Percentiles rank a stretch among this genome's conserved stretches.
Evolutionary conservation across 2,329 filamentous ascomycete genomes (phyloP).

Genomic region (Aspergillus sp.): DNA sequence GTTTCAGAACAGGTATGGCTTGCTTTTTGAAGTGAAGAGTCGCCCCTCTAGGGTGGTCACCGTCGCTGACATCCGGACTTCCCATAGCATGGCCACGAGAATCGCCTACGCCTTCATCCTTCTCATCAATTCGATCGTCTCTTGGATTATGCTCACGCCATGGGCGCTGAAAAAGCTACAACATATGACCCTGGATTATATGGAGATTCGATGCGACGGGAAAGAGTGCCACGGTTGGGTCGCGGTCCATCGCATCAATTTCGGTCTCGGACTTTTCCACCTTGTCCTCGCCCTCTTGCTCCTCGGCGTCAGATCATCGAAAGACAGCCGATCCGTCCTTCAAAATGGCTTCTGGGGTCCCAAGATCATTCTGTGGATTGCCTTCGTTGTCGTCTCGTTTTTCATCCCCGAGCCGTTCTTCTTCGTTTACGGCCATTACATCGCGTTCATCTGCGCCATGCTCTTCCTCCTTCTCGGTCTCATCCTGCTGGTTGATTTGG

Average conservation of each 20-base stretch:
- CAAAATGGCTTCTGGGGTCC: slow-evolving; percentile 99
- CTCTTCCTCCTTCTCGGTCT: slow-evolving; percentile 91
- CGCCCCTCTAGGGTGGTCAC: neutral
- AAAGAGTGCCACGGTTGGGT: slow-evolving; percentile 94
- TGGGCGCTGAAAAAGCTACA: slow-evolving; percentile 98
- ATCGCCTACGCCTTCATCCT: slow-evolving; percentile 95
- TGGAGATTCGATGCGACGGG: slow-evolving; percentile 88
- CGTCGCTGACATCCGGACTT: slow-evolving; percentile 21
- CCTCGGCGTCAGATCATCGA: slow-evolving; percentile 81
- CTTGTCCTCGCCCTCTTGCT: slow-evolving; percentile 80
- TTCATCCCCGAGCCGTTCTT: slow-evolving; percentile 95
- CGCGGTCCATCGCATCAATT: slow-evolving; percentile 96
- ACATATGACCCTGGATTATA: slow-evolving; percentile 88
- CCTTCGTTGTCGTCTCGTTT: slow-evolving; percentile 85
- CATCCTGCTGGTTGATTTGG: slow-evolving; percentile 88
- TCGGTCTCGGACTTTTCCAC: slow-evolving; percentile 92
- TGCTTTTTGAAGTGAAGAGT: neutral
- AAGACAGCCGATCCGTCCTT: slow-evolving; percentile 79
- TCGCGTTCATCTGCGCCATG: slow-evolving; percentile 83
- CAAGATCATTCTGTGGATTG: slow-evolving; percentile 87
- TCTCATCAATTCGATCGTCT: slow-evolving; percentile 91
- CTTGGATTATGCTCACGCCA: slow-evolving; percentile 98
- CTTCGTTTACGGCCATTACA: slow-evolving; percentile 92
- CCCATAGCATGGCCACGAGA: slow-evolving; percentile 80
- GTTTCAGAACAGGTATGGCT: slow-evolving; percentile 81